Evolutionary conservation across 2,329 filamentous ascomycete genomes (phyloP).

Genomic region (Cephalotrichum gorgonifer): DNA sequence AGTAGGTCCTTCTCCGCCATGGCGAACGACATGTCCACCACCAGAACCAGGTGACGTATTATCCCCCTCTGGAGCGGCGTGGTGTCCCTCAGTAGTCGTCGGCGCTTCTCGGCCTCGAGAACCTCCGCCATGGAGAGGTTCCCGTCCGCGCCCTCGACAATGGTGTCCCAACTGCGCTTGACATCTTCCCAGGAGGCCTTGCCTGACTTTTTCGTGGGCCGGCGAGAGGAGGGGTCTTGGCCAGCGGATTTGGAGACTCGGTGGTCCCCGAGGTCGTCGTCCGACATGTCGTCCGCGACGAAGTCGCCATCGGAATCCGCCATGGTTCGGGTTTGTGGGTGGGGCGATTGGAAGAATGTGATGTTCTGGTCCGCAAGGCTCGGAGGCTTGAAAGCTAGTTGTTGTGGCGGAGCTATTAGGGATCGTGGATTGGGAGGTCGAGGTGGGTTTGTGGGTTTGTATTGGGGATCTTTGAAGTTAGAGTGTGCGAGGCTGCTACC

Average conservation of each 20-base stretch:
- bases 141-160: conserved; percentile 71
- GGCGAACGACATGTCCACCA: conserved; percentile 84
- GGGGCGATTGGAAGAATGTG: too few species aligned
- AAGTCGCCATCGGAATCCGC: conserved; percentile 66
- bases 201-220: conserved; percentile 11
- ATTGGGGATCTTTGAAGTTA: not conserved
- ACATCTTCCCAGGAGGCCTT: conserved; percentile 55
- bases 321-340: conserved; percentile 33
- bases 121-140: conserved; percentile 66
- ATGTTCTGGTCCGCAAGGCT: too few species aligned
- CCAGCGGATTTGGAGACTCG: conserved; percentile 23
- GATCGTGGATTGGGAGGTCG: not conserved
- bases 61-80: conserved; percentile 94
- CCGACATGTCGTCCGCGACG: conserved; percentile 50
- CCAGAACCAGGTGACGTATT: conserved; percentile 87
- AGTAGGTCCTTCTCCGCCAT: conserved; percentile 95
- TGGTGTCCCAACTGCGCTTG: conserved; percentile 59
- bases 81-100: conserved; percentile 78
- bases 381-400: too few species aligned
- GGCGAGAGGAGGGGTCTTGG: not conserved
- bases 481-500: conserved; percentile 5
- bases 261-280: conserved; percentile 50
- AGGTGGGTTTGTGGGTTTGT: not conserved
- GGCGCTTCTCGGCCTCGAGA: conserved; percentile 72
- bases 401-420: too few species aligned